Evolutionary conservation across 257 asterid species (phyloP).

Genomic region (Leptodermis oblonga): DNA sequence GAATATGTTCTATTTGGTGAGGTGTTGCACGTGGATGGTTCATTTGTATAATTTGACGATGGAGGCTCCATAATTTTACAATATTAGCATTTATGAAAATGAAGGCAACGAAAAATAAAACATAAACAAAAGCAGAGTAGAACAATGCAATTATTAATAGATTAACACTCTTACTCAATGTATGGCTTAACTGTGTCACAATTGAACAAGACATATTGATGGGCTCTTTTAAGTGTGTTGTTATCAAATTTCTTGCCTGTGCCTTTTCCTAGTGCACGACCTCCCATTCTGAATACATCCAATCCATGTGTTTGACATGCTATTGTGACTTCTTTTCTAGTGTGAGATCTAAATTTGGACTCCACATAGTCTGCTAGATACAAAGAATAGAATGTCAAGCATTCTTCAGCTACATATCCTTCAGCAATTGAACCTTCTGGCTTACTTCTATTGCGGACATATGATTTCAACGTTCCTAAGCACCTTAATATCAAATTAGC

Average conservation of each 20-base stretch:
- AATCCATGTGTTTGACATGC: not conserved
- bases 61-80: not conserved
- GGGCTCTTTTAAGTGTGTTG: not conserved
- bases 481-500: not conserved
- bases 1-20: not conserved
- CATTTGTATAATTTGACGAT: not conserved
- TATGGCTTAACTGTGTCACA: not conserved
- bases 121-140: not conserved
- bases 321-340: not conserved
- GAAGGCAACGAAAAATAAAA: not conserved
- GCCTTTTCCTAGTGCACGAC: not conserved
- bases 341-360: not conserved
- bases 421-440: slow-evolving; percentile 3
- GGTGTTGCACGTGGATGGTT: not conserved
- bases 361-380: not conserved
- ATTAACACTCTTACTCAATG: slow-evolving; percentile 11
- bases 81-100: no score
- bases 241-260: not conserved
- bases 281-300: not conserved
- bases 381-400: not conserved
- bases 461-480: not conserved
- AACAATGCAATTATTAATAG: not conserved
- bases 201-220: slow-evolving; percentile 9
- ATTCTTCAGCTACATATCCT: slow-evolving; percentile 12
- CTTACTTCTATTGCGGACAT: not conserved